Evolutionary conservation across 495 filamentous ascomycete genomes (phyloP), one percentile per base, ranked within the genome.

Genomic region (Penicillium dipodomyicola): DNA sequence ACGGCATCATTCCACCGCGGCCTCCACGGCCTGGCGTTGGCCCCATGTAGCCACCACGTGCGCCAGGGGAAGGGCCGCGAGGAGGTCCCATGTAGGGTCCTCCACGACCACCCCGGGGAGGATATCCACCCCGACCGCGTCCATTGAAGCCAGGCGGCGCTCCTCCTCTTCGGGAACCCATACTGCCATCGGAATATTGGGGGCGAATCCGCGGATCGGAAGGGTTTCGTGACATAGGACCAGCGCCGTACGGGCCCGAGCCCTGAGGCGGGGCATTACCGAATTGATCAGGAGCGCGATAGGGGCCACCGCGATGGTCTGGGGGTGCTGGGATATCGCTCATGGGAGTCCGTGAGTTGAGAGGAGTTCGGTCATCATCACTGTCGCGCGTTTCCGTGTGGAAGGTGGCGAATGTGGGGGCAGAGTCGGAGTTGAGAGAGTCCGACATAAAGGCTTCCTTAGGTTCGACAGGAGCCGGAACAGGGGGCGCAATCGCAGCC

Each of bases 301-400:
- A 66, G 37, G 70, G 65, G 46, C 57, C 57, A 25, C 65, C 58
- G 47, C 70, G 61, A 11, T 67, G 61, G 52, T 70, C 67, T 29
- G 66, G 63, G 14, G 52, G 58, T 46, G 66, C 11, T 12, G 65
- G 58, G 3, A 59, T 45, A 41, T 74, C 76, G 29, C 65, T 67
- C 20, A 69, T 67, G 3, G 67, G 66, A 3, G 83, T 86, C 54
- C 80, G 73, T 0, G 84, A 77, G 33, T 93, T 96, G 25, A 97
- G 72, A 0, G 91, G 91, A n/a, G 88, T 85, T 30, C 84, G 80
- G 67, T 97, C 94, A 47, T 97, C 94, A 14, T 81, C 80, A 56
- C 83, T 87, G 35, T 72, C 80, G 11, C 82, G 80, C 54, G 86
- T 87, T 23, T 76, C 70, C 14, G 80, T 75, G 52, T 93, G 91